These are phyloP conservation scores for Silene uniflora DNA, from an alignment of 148 eudicot species.

Conservation along the genomic window DNA sequence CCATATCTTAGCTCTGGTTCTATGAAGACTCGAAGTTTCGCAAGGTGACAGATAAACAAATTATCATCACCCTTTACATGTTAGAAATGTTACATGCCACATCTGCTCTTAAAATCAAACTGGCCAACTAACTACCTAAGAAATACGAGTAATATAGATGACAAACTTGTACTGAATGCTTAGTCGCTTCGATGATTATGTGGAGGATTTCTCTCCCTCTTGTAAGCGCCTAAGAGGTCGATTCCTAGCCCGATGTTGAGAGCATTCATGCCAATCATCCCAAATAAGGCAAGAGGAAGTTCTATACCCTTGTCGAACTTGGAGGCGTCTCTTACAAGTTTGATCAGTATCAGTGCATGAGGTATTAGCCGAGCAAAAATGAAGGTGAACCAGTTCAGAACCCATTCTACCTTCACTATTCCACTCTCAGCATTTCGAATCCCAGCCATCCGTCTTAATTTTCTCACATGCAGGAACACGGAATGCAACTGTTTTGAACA, in stretches of 20 bases:
- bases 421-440: constrained; percentile 49
- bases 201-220: constrained; percentile 42
- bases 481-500: constrained; percentile 55
- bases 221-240: constrained; percentile 61
- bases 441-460: constrained; percentile 77
- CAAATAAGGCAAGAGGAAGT: constrained; percentile 79
- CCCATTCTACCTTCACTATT: constrained; percentile 79
- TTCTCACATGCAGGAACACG: constrained; percentile 71
- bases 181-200: constrained; percentile 23
- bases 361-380: constrained; percentile 54
- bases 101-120: neutral
- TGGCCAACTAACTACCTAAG: neutral
- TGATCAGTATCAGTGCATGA: constrained; percentile 66
- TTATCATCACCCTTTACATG: no score
- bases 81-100: neutral
- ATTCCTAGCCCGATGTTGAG: constrained; percentile 68
- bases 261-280: constrained; percentile 80
- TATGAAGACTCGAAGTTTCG: no score
- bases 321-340: constrained; percentile 68
- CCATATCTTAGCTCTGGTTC: no score
- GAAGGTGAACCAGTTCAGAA: constrained; percentile 64
- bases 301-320: constrained; percentile 71
- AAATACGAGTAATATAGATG: neutral
- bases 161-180: neutral
- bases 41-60: no score